phyloP scores from a whole-genome alignment of 2,329 filamentous ascomycete genomes.

The Talaromyces verruculosus region DNA sequence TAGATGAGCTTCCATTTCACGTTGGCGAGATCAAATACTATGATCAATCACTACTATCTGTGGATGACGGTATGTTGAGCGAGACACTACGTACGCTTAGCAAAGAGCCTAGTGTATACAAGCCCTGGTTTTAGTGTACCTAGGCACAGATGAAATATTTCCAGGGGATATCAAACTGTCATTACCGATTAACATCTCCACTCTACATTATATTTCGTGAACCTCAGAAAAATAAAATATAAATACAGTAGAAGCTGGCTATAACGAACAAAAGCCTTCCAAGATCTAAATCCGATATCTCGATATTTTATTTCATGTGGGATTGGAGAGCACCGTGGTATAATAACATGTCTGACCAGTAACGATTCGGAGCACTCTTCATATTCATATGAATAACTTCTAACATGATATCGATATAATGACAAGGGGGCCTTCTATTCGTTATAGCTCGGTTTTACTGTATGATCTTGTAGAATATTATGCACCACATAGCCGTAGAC shows the following conservation, averaged over 20 bases:
- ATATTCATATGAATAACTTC: no score
- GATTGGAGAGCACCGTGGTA: no score
- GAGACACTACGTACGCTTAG: constrained; percentile 1
- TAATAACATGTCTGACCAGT: no score
- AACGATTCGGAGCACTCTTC: no score
- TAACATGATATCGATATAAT: no score
- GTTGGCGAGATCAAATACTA: background rate
- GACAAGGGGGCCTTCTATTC: no score
- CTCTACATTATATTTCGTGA: background rate
- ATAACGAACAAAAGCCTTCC: no score
- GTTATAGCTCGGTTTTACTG: no score
- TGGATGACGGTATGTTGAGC: background rate
- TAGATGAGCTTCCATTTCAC: constrained; percentile 27
- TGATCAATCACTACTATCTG: background rate
- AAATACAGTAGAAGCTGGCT: no score
- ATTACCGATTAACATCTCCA: background rate
- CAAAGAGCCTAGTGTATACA: background rate
- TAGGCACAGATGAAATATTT: background rate
- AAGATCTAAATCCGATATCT: no score
- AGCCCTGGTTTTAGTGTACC: background rate
- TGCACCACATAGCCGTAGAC: background rate
- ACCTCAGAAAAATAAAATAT: no score
- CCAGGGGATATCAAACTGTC: background rate
- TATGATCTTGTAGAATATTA: background rate
- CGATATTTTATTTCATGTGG: no score